Percentiles rank a stretch among this genome's conserved stretches.
Conservation (phyloP, 495 filamentous ascomycete species). For the Neurospora pannonica region DNA sequence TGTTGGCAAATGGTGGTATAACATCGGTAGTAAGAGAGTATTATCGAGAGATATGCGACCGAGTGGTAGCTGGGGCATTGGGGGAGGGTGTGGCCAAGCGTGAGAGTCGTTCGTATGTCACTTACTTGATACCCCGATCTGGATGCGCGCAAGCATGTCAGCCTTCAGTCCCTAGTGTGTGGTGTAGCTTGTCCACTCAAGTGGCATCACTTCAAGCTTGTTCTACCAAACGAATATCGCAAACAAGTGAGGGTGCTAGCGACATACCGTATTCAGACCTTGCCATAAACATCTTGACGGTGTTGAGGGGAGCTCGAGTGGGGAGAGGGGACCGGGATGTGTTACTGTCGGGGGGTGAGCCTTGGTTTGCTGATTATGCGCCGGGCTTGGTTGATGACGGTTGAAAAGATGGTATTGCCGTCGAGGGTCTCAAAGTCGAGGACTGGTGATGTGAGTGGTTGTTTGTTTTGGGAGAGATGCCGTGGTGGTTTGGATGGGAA, state of each 20-base stretch:
- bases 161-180: not conserved
- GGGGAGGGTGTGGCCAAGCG: not conserved
- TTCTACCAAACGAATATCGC: slow-evolving; percentile 4
- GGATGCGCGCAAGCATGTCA: slow-evolving; percentile 8
- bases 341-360: not conserved
- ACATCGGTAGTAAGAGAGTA: not conserved
- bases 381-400: slow-evolving; percentile 7
- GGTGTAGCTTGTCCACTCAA: not conserved
- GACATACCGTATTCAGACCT: slow-evolving; percentile 93
- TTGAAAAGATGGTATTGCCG: slow-evolving; percentile 2
- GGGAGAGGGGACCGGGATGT: not conserved
- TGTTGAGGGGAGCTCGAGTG: slow-evolving; percentile 13
- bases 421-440: slow-evolving; percentile 1
- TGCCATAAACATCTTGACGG: slow-evolving; percentile 93
- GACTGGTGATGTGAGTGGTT: slow-evolving; percentile 1
- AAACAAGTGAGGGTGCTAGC: not conserved
- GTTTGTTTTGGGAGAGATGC: not conserved
- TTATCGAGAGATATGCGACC: not conserved
- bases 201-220: slow-evolving; percentile 1
- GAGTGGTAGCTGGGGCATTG: not conserved
- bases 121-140: slow-evolving; percentile 99
- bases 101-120: slow-evolving; percentile 2
- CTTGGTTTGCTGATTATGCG: not conserved
- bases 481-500: slow-evolving; percentile 2
- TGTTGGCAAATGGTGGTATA: not conserved